Percentiles rank a stretch among this genome's conserved stretches.
Conservation (phyloP, 2,329 filamentous ascomycete genomes). For the Monascus ruber region DNA sequence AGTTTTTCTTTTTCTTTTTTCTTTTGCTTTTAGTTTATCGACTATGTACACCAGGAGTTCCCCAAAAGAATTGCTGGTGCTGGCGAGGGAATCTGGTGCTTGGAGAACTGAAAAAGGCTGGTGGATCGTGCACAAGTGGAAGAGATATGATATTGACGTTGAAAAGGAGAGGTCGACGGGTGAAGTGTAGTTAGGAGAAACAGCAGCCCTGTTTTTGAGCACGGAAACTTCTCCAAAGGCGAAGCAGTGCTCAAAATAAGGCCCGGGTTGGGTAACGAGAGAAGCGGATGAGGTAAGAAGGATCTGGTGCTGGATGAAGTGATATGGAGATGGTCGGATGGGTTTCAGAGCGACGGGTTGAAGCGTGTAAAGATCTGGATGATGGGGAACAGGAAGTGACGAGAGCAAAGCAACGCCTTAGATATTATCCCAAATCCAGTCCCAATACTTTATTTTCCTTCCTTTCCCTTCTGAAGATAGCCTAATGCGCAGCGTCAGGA, state of each 20-base stretch:
- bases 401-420: slow-evolving; percentile 10
- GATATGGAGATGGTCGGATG: slow-evolving; percentile 10
- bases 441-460: slow-evolving; percentile 2
- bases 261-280: slow-evolving; percentile 12
- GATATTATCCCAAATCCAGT: slow-evolving; percentile 7
- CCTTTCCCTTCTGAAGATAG: slow-evolving; percentile 5
- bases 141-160: slow-evolving; percentile 22
- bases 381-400: slow-evolving; percentile 7
- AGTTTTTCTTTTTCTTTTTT: slow-evolving; percentile 43
- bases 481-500: neutral
- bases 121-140: slow-evolving; percentile 16
- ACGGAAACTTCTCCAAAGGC: slow-evolving; percentile 9
- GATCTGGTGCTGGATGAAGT: slow-evolving; percentile 12
- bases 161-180: slow-evolving; percentile 21
- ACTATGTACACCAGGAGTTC: slow-evolving; percentile 79
- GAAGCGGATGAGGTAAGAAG: slow-evolving; percentile 7
- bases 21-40: slow-evolving; percentile 41
- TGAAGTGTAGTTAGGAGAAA: slow-evolving; percentile 16
- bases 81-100: slow-evolving; percentile 34
- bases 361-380: slow-evolving; percentile 5
- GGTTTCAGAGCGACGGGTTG: slow-evolving; percentile 9
- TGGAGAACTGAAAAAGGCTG: slow-evolving; percentile 16
- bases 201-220: slow-evolving; percentile 11
- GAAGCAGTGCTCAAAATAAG: slow-evolving; percentile 12
- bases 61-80: slow-evolving; percentile 91